Evolutionary conservation across 768 basidiomycete genomes (phyloP).

Genomic region (Mycena galericulata): DNA sequence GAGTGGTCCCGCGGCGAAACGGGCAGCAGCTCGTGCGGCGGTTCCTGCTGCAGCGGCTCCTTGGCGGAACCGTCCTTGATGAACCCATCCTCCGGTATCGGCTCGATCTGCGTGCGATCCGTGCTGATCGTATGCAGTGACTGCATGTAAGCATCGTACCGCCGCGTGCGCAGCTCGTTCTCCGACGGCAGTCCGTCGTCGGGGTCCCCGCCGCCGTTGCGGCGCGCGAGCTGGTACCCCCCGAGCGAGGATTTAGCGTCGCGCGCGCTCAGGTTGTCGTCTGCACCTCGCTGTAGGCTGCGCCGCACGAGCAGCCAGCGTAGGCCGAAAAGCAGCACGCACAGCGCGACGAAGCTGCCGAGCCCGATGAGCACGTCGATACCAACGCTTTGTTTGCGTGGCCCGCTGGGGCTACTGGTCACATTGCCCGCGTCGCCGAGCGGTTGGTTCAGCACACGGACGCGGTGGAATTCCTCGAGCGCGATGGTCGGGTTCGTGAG

Average conservation of each 20-base stretch:
- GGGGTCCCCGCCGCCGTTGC: conserved; percentile 40
- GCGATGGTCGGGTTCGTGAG: conserved; percentile 74
- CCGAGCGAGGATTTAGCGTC: conserved; percentile 29
- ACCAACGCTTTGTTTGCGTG: conserved; percentile 64
- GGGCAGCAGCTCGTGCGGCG: not conserved
- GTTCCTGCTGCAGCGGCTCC: not conserved
- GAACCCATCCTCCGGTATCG: not conserved
- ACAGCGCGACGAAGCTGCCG: conserved; percentile 67
- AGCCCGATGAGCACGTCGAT: conserved; percentile 73
- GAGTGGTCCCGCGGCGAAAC: conserved; percentile 13
- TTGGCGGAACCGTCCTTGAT: not conserved
- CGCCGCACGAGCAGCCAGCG: conserved; percentile 64
- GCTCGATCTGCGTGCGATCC: conserved; percentile 45
- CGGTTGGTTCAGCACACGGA: conserved; percentile 75
- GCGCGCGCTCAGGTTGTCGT: conserved; percentile 31
- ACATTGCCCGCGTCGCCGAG: conserved; percentile 44
- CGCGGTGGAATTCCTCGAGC: conserved; percentile 74
- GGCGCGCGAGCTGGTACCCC: conserved; percentile 18
- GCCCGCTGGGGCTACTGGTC: conserved; percentile 33
- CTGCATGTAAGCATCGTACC: conserved; percentile 53
- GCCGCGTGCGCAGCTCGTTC: conserved; percentile 53
- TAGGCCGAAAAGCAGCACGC: conserved; percentile 62
- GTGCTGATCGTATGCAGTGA: conserved; percentile 48
- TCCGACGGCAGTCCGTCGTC: conserved; percentile 46
- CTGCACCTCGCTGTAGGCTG: conserved; percentile 40